Conservation (phyloP, 352 stramenopile species). For the Phytophthora quininea region DNA sequence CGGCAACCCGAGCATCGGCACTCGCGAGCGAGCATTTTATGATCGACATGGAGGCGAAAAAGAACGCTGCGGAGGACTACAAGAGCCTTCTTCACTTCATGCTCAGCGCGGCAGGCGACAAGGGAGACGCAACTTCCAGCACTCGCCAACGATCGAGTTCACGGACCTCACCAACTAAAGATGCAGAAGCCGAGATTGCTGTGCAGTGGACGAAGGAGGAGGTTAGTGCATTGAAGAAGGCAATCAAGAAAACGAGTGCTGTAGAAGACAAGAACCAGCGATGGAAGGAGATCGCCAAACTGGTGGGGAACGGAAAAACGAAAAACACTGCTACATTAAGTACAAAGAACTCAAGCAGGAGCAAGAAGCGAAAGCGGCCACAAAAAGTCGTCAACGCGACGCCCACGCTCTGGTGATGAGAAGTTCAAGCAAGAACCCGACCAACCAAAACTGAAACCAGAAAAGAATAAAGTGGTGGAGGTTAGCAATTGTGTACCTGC, state of each 20-base stretch:
- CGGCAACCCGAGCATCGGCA: slow-evolving; percentile 16
- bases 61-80: slow-evolving; percentile 22
- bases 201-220: slow-evolving; percentile 66
- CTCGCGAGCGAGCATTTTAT: slow-evolving; percentile 61
- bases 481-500: neutral
- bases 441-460: slow-evolving; percentile 9
- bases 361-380: slow-evolving; percentile 37
- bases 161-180: slow-evolving; percentile 13
- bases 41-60: slow-evolving; percentile 58
- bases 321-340: slow-evolving; percentile 88
- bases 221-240: slow-evolving; percentile 60
- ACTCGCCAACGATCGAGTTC: slow-evolving; percentile 9
- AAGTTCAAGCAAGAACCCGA: slow-evolving; percentile 13
- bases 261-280: slow-evolving; percentile 75
- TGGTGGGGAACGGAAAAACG: slow-evolving; percentile 64
- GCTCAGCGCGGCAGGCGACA: slow-evolving; percentile 31
- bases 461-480: neutral
- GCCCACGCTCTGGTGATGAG: slow-evolving; percentile 14
- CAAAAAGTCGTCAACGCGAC: slow-evolving; percentile 33
- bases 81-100: slow-evolving; percentile 58
- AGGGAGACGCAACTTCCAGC: slow-evolving; percentile 9
- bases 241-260: slow-evolving; percentile 69
- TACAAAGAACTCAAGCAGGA: slow-evolving; percentile 85
- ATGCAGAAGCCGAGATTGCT: slow-evolving; percentile 24
- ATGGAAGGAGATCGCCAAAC: slow-evolving; percentile 69